phyloP scores from a whole-genome alignment of 2,329 filamentous ascomycete species.

The Stagonosporopsis cucurbitacearum region DNA sequence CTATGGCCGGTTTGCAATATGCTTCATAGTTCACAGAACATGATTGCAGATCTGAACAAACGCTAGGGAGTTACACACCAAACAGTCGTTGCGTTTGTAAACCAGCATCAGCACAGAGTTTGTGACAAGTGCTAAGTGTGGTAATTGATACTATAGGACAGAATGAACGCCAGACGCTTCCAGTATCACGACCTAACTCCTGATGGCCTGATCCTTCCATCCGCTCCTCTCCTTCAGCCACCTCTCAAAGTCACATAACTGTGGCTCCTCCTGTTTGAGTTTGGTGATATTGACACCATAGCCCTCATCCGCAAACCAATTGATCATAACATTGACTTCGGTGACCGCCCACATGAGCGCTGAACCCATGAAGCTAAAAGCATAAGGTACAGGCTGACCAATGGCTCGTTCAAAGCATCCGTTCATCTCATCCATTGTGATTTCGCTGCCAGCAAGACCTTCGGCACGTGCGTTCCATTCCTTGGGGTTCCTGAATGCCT shows the following conservation, averaged over 20 bases:
- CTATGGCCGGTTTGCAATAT: too few relatives aligned
- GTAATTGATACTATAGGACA: background rate
- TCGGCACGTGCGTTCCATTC: conserved; percentile 55
- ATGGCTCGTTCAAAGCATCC: conserved; percentile 56
- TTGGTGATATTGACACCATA: conserved; percentile 56
- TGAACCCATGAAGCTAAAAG: conserved; percentile 51
- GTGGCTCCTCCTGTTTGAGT: conserved; percentile 53
- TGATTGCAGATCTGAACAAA: background rate
- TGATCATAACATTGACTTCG: conserved; percentile 57
- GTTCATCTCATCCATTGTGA: conserved; percentile 56
- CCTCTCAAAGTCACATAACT: conserved; percentile 55
- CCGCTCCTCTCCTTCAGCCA: conserved; percentile 59
- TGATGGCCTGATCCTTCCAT: conserved; percentile 40
- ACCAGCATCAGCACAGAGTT: too few relatives aligned
- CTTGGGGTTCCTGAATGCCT: conserved; percentile 56
- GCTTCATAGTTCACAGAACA: too few relatives aligned
- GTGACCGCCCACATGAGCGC: conserved; percentile 52
- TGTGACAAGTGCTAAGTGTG: background rate
- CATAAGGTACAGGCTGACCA: conserved; percentile 53
- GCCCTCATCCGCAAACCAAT: conserved; percentile 59
- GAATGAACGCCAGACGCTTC: background rate
- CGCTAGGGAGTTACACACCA: too few relatives aligned
- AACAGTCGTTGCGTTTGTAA: too few relatives aligned
- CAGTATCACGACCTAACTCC: conserved; percentile 3
- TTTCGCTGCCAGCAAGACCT: conserved; percentile 60